A percentile compares a stretch with the other conserved stretches of the same genome.
These are phyloP conservation scores for Salix caprea DNA, from an alignment of 345 rosid genomes.

Conservation along the genomic window DNA sequence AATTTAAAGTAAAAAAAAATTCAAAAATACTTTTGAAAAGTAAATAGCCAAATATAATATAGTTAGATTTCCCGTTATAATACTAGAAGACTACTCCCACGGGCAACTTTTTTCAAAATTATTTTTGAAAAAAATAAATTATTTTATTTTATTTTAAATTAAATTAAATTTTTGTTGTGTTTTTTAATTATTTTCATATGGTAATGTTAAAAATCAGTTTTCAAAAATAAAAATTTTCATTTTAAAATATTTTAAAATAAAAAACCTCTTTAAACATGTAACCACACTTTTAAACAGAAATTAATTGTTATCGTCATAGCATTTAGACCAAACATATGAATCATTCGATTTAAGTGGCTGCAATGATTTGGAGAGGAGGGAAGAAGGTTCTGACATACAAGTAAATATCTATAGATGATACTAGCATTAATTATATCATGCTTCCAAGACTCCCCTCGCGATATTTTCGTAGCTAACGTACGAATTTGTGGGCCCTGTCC, in stretches of 20 bases:
- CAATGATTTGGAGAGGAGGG: background rate
- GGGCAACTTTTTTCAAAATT: fast-evolving
- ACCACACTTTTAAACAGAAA: too few relatives aligned
- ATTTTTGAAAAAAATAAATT: too few relatives aligned
- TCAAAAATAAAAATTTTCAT: too few relatives aligned
- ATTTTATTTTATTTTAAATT: too few relatives aligned
- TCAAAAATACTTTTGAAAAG: too few relatives aligned
- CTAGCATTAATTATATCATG: background rate
- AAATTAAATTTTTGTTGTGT: too few relatives aligned
- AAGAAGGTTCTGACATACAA: background rate
- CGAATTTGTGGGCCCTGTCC: background rate
- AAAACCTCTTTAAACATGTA: too few relatives aligned
- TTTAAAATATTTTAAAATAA: too few relatives aligned
- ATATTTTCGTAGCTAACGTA: background rate
- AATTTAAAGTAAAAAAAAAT: too few relatives aligned
- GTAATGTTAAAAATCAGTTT: too few relatives aligned
- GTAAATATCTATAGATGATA: background rate
- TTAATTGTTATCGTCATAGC: background rate
- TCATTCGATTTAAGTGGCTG: background rate
- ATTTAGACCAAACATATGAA: background rate
- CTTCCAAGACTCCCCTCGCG: background rate
- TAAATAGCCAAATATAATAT: background rate
- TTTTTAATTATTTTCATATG: too few relatives aligned
- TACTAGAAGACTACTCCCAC: too few relatives aligned
- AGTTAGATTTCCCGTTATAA: background rate